A percentile compares a stretch with the other conserved stretches of the same genome.
Evolutionary conservation across 768 basidiomycete genomes (phyloP).

Genomic region (Russula vinacea): DNA sequence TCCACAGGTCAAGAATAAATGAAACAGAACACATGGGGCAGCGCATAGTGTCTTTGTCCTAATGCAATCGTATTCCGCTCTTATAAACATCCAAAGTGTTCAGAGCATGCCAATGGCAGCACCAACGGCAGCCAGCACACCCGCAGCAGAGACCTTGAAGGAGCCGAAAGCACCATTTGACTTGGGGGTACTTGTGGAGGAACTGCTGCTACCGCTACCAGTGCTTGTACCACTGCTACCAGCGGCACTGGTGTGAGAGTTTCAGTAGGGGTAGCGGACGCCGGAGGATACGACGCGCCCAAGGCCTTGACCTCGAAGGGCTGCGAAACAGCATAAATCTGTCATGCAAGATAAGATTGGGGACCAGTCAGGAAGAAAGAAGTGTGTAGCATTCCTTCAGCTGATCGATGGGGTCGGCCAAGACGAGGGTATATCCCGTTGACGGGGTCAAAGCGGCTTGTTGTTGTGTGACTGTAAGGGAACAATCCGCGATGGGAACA

Average conservation of each 20-base stretch:
- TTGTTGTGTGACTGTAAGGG: constrained; percentile 48
- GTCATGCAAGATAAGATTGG: constrained; percentile 6
- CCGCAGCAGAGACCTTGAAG: constrained; percentile 22
- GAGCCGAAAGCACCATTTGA: constrained; percentile 15
- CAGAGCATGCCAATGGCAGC: constrained; percentile 29
- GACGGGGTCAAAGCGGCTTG: constrained; percentile 41
- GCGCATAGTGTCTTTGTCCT: constrained; percentile 15
- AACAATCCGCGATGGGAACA: constrained; percentile 58
- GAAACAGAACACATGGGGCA: neutral
- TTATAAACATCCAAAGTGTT: neutral
- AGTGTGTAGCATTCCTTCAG: constrained; percentile 49
- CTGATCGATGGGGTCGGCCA: constrained; percentile 51
- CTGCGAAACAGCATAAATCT: constrained; percentile 57
- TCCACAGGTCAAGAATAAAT: neutral
- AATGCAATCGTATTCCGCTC: neutral
- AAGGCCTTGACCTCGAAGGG: constrained; percentile 59
- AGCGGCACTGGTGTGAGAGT: constrained; percentile 14
- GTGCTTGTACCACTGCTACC: neutral
- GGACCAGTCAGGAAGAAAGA: constrained; percentile 4
- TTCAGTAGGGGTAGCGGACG: constrained; percentile 38
- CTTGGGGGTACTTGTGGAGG: constrained; percentile 6
- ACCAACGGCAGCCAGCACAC: constrained; percentile 25
- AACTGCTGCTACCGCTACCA: neutral
- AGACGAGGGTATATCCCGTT: constrained; percentile 49
- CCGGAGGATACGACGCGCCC: constrained; percentile 51